Evolutionary conservation across 116 monocot species (phyloP), one percentile per base, ranked within the genome.

Genomic region (Zostera marina): DNA sequence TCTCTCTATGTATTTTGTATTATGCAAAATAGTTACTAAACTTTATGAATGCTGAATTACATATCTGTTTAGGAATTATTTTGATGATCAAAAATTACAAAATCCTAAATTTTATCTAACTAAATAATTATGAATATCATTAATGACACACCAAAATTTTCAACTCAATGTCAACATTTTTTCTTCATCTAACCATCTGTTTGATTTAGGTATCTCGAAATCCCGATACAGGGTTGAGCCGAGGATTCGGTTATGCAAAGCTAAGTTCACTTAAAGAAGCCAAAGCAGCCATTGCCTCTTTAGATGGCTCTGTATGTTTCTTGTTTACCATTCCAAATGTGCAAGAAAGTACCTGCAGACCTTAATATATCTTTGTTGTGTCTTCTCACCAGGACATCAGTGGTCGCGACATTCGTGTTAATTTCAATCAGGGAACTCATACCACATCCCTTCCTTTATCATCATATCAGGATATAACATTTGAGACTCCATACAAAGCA

Each of bases 191-290:
- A 32, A 3, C 32, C 32, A 32, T 32, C 32, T 5, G n/a, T n/a
- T n/a, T n/a, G n/a, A n/a, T n/a, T n/a, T n/a, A 90, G 90, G 73
- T 90, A 61, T 77, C 75, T 44, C 63, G 81, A 42, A 84, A 90
- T 72, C 46, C 76, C 57, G 63, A 64, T 13, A 84, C 81, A 9
- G 79, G 90, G 22, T 21, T 78, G 21, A 90, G 90, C 53, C 70
- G 76, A 44, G 90, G 90, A 56, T 78, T 76, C 68, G 90, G 81
- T 52, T 78, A 57, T 66, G 70, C 84, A 55, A 84, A 79, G 47
- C 74, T 90, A 78, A 70, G 62, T 62, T 84, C 90, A 59, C 41
- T 78, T 54, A 44, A 57, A 47, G 90, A 84, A 74, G 90, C 84
- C 54, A 78, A 68, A 68, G 68, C 69, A 52, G 90, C 90, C 62